Evolutionary conservation across 495 filamentous ascomycete genomes (phyloP), one percentile per base, ranked within the genome.

Genomic region (Penicillium silybi): DNA sequence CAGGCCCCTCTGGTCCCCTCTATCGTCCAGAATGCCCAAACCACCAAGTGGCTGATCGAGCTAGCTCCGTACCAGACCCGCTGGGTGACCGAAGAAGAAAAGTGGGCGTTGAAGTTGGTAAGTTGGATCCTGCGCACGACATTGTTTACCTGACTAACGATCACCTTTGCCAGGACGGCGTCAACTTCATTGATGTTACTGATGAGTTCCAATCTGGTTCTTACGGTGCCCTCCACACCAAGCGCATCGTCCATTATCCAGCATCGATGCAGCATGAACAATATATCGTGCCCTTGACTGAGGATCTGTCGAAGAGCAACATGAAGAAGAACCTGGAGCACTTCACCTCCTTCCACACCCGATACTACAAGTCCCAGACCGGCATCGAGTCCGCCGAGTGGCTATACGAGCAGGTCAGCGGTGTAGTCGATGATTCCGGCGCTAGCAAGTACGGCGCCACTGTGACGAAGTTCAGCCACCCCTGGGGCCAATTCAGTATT

Each of bases 171-270:
- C 53, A 95, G 92, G 75, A 87, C 58, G 89, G 90, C 44, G 74
- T 84, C 40, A 90, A 86, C 57, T 98, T 98, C 75, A 95, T 98
- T 78, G 93, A 98, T 69, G 88, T 98, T 59, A 96, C 93, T 48
- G 80, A 88, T 41, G 74, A 75, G 46, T 64, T 59, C 27, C 68
- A 70, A 37, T 61, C 70, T 15, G 72, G 71, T 4, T 54, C 55
- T 40, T 65, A 68, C 44, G 63, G 63, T 17, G 61, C 64, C 9
- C 55, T 69, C 18, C 56, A 72, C 46, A 50, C 59, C 18, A 59
- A 51, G 54, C 58, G 63, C 47, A 44, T 67, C 48, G 62, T 72
- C 61, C 50, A 71, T 7, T 97, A 87, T 63, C 93, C 93, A 0
- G 65, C 68, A 25, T 82, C 89, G 61, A 80, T 85, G 41, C 69